Percentiles rank a stretch among this genome's conserved stretches.
phyloP scores from a whole-genome alignment of 495 filamentous ascomycete species.

The Diplogelasinospora grovesii region DNA sequence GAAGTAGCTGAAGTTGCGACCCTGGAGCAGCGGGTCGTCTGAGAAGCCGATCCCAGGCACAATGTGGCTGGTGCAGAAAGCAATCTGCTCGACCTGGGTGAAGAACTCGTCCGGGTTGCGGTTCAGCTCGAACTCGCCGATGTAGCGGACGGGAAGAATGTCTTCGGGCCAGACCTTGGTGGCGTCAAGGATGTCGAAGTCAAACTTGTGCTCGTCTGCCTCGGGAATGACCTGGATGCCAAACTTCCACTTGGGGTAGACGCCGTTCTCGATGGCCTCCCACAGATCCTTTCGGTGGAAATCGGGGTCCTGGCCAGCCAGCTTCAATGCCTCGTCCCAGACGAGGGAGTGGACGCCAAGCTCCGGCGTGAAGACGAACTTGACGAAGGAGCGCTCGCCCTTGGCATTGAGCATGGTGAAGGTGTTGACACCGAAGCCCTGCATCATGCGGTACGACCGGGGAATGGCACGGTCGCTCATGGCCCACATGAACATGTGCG shows the following conservation, averaged over 20 bases:
- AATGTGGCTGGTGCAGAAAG: constrained; percentile 81
- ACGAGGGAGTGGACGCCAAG: constrained; percentile 79
- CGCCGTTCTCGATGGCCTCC: constrained; percentile 70
- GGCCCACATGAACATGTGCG: constrained; percentile 80
- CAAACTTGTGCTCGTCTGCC: constrained; percentile 67
- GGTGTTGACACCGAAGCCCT: constrained; percentile 87
- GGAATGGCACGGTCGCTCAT: constrained; percentile 78
- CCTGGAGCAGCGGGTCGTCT: constrained; percentile 75
- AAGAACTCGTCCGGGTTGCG: constrained; percentile 82
- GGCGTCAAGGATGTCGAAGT: constrained; percentile 87
- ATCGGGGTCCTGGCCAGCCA: constrained; percentile 76
- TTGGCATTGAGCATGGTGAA: constrained; percentile 65
- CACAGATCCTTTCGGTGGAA: constrained; percentile 81
- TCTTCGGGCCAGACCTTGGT: constrained; percentile 92
- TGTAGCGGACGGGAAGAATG: constrained; percentile 67
- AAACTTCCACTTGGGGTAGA: constrained; percentile 76
- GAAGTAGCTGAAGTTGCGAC: constrained; percentile 80
- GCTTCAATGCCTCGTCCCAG: constrained; percentile 83
- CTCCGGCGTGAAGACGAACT: constrained; percentile 73
- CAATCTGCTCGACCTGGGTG: constrained; percentile 74
- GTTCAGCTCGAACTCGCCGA: constrained; percentile 79
- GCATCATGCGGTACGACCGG: constrained; percentile 81
- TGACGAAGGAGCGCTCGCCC: constrained; percentile 70
- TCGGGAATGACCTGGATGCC: constrained; percentile 73
- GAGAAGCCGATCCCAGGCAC: constrained; percentile 86